A percentile compares a stretch with the other conserved stretches of the same genome.
phyloP scores from a whole-genome alignment of 768 basidiomycete genomes.

The Leccinum rimulosum region DNA sequence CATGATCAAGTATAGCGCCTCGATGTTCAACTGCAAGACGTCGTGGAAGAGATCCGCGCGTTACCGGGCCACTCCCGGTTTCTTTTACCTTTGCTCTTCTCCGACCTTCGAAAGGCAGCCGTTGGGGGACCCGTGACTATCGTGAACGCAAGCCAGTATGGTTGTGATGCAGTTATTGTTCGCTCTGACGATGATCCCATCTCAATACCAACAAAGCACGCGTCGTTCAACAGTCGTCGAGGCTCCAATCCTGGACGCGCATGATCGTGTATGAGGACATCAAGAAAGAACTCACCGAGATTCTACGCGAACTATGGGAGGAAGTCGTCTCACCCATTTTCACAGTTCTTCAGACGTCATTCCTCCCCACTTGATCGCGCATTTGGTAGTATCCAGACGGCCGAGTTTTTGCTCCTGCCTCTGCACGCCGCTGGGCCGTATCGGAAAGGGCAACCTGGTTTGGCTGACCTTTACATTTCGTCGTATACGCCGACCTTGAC shows the following conservation, averaged over 20 bases:
- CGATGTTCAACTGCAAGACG: background rate
- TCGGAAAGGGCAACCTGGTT: background rate
- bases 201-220: background rate
- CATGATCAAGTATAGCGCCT: constrained; percentile 3
- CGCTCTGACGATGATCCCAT: background rate
- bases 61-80: constrained; percentile 24
- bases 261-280: background rate
- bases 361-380: background rate
- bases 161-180: constrained; percentile 36
- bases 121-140: constrained; percentile 29
- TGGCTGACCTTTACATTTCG: background rate
- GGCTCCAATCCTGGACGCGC: background rate
- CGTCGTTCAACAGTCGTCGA: background rate
- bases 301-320: constrained; percentile 17
- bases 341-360: background rate
- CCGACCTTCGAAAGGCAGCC: constrained; percentile 16
- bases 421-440: background rate
- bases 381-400: constrained; percentile 1
- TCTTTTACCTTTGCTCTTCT: constrained; percentile 19
- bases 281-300: background rate
- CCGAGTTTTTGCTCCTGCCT: background rate
- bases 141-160: constrained; percentile 26
- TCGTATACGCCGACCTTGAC: background rate
- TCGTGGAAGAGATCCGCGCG: constrained; percentile 16
- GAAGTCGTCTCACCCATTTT: constrained; percentile 13